Evolutionary conservation across 345 rosid genomes (phyloP).

Genomic region (Aegle marmelos): DNA sequence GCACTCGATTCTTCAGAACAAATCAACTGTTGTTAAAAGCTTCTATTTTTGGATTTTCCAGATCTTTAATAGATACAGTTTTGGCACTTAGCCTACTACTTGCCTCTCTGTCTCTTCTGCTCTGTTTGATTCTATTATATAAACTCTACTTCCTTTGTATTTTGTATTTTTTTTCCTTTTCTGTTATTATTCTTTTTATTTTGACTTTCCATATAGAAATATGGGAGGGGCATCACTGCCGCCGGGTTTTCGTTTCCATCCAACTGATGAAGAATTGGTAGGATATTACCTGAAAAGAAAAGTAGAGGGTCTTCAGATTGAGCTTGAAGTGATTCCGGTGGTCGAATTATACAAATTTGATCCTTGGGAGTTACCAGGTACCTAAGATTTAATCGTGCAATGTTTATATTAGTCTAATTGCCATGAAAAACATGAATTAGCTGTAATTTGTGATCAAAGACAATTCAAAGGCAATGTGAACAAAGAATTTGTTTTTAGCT

Average conservation of each 20-base stretch:
- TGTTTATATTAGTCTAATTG: not conserved
- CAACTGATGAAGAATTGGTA: constrained; percentile 82
- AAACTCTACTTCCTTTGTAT: no score
- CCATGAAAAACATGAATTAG: not conserved
- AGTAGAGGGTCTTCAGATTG: constrained; percentile 63
- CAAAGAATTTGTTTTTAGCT: constrained; percentile 9
- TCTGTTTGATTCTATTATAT: constrained; percentile 10
- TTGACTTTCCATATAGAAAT: not conserved
- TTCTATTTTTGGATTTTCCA: constrained; percentile 83
- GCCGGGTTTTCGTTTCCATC: constrained; percentile 92
- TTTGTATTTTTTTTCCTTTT: not conserved
- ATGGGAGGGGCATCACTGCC: constrained; percentile 77
- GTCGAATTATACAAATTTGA: constrained; percentile 85
- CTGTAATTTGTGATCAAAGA: not conserved
- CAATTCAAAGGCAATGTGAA: constrained; percentile 22
- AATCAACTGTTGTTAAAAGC: constrained; percentile 50
- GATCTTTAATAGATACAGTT: constrained; percentile 50
- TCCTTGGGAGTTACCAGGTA: constrained; percentile 96
- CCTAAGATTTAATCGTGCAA: not conserved
- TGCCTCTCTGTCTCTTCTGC: constrained; percentile 10
- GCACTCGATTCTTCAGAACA: constrained; percentile 50
- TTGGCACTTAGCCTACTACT: constrained; percentile 36
- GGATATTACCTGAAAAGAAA: constrained; percentile 82
- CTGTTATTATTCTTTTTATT: constrained; percentile 8
- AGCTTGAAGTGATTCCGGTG: constrained; percentile 83